Evolutionary conservation across 2,329 filamentous ascomycete species (phyloP).

Genomic region (Rhynchosporium agropyri): DNA sequence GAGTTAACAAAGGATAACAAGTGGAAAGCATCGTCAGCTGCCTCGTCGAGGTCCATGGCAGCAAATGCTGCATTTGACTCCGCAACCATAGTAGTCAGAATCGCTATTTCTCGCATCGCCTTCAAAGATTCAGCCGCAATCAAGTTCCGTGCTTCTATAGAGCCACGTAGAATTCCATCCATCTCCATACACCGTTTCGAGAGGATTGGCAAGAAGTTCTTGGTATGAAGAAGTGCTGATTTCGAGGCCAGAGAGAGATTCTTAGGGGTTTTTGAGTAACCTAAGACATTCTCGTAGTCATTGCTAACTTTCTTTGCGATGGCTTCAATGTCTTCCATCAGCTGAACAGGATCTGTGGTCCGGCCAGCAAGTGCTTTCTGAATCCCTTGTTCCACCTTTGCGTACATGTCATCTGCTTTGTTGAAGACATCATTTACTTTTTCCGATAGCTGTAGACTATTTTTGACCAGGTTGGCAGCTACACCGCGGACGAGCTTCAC

Average conservation of each 20-base stretch:
- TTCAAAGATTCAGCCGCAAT: constrained; percentile 66
- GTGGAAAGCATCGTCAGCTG: constrained; percentile 80
- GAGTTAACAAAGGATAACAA: constrained; percentile 78
- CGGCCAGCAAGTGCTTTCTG: constrained; percentile 59
- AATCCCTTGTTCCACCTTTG: constrained; percentile 62
- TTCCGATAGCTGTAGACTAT: constrained; percentile 63
- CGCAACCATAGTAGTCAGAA: constrained; percentile 75
- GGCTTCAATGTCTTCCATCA: constrained; percentile 83
- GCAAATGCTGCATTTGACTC: constrained; percentile 73
- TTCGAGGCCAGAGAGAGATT: constrained; percentile 65
- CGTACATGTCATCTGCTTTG: constrained; percentile 63
- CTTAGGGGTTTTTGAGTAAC: constrained; percentile 68
- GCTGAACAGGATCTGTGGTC: constrained; percentile 64
- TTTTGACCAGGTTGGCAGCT: constrained; percentile 59
- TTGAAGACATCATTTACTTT: constrained; percentile 61
- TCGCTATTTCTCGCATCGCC: constrained; percentile 81
- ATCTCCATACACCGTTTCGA: constrained; percentile 60
- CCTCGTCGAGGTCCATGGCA: constrained; percentile 70
- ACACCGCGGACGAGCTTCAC: constrained; percentile 64
- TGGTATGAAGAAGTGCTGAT: constrained; percentile 64
- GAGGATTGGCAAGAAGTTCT: constrained; percentile 61
- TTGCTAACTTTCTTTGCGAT: constrained; percentile 84
- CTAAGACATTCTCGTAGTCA: constrained; percentile 78
- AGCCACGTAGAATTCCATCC: constrained; percentile 60
- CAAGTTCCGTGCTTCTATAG: constrained; percentile 67